These are phyloP conservation scores for Claviceps pazoutovae DNA, from an alignment of 2,329 filamentous ascomycete species.

Conservation along the genomic window DNA sequence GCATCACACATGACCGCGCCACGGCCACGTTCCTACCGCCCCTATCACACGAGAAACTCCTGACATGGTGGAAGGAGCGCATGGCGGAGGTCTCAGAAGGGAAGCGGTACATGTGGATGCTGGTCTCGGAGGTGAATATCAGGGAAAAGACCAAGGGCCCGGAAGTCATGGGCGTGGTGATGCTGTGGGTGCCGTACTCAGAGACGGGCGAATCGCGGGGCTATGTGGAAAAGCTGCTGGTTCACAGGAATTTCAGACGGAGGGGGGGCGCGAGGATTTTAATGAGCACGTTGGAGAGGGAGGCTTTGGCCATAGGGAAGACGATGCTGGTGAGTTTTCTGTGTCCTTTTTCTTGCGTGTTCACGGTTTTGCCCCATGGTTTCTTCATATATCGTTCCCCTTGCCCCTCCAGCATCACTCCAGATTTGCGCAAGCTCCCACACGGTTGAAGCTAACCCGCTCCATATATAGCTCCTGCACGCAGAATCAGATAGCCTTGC, in stretches of 20 bases:
- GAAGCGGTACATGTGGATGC: conserved; percentile 37
- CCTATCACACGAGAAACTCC: conserved; percentile 39
- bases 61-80: conserved; percentile 41
- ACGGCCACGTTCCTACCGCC: conserved; percentile 47
- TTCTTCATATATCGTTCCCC: not conserved
- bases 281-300: conserved; percentile 39
- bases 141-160: conserved; percentile 24
- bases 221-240: conserved; percentile 42
- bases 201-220: conserved; percentile 44
- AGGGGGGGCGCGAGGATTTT: conserved; percentile 37
- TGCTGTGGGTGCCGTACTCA: conserved; percentile 34
- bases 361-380: not conserved
- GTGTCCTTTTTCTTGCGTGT: not conserved
- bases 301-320: conserved; percentile 34
- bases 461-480: conserved; percentile 30
- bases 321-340: conserved; percentile 35
- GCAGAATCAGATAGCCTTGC: conserved; percentile 37
- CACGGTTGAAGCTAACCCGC: not conserved
- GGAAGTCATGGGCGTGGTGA: conserved; percentile 41
- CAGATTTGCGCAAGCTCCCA: no score
- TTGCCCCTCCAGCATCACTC: not conserved
- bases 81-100: conserved; percentile 32
- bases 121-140: conserved; percentile 25
- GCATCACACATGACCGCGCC: conserved; percentile 43
- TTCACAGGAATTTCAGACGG: conserved; percentile 35